Base-by-base conservation (phyloP, 805 yeast genomes). In the Metschnikowia koreensis region DNA sequence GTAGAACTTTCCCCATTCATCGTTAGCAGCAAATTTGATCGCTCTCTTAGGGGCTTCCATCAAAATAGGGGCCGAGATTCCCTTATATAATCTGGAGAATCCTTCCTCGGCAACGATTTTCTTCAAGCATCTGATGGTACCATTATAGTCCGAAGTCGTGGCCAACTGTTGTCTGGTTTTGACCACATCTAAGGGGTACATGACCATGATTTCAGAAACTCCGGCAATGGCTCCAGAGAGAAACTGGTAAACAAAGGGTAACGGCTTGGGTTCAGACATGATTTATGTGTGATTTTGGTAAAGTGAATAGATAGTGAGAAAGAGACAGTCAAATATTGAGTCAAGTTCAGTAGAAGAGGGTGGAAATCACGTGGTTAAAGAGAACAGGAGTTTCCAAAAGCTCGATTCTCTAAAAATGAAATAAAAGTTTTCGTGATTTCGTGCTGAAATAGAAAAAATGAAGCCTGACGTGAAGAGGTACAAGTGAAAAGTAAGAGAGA, bases 21-120 rank as follows among this genome's bases (percentile, higher is more conserved):
- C 99, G 68, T 94, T 94, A 56, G 97, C 97, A 47, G 98, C 97
- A 68, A 94, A 94, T 71, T 94, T 94, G 59, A 97, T 92, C 40
- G 99, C 99, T 76, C 99, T 84, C 79, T 94, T 94, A 58, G 99
- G 99, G 12, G 98, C 99, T 71, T 94, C 99, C 99, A 94, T 94
- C 64, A 94, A 77, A 60, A 94, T 89, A 34, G 99, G 99, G 26
- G 99, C 97, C 31, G 88, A 75, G 63, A 94, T 94, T 59, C 99
- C 99, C 66, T 92, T 84, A 74, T 94, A 94, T 52, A 93, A 80
- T 57, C 94, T 79, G 10, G 86, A 72, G 40, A 83, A 79, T 47
- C 99, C 99, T 70, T 94, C 99, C 60, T 82, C 84, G 62, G 81
- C 82, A 61, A 94, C 80, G 61, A 94, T 93, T 71, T 92, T 91